Conservation (phyloP, 192 early-diverging fungal species). For the Backusella circina region DNA sequence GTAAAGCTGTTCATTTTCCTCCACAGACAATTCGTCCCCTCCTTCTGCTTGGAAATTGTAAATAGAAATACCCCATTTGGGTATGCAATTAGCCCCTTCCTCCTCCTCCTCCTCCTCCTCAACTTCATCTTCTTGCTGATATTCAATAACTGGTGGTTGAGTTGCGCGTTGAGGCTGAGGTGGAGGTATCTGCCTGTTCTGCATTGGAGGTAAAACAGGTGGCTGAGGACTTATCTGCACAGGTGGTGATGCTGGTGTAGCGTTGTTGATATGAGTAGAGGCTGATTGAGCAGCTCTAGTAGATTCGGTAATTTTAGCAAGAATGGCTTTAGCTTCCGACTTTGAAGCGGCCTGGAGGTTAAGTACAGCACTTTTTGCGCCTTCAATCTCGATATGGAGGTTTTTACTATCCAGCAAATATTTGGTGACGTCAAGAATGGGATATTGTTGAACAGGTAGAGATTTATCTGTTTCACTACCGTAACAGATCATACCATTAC, state of each 20-base stretch:
- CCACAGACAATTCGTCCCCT: constrained; percentile 84
- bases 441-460: constrained; percentile 55
- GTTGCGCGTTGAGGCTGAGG: background rate
- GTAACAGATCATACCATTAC: constrained; percentile 58
- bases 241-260: constrained; percentile 25
- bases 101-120: constrained; percentile 29
- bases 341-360: constrained; percentile 63
- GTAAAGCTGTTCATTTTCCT: constrained; percentile 78
- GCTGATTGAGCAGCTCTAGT: constrained; percentile 44
- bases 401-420: constrained; percentile 62
- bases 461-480: constrained; percentile 60
- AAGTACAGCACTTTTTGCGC: constrained; percentile 48
- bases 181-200: background rate
- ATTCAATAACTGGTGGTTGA: constrained; percentile 23
- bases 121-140: too few species aligned
- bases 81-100: constrained; percentile 12
- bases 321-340: constrained; percentile 63
- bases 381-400: constrained; percentile 59
- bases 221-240: background rate
- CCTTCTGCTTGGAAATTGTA: constrained; percentile 84
- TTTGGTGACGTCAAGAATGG: constrained; percentile 56
- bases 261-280: constrained; percentile 5
- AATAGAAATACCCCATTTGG: constrained; percentile 47
- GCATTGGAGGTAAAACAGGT: constrained; percentile 8
- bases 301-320: constrained; percentile 58